phyloP scores from a whole-genome alignment of 352 stramenopile genomes.

The Phytophthora ohioensis region DNA sequence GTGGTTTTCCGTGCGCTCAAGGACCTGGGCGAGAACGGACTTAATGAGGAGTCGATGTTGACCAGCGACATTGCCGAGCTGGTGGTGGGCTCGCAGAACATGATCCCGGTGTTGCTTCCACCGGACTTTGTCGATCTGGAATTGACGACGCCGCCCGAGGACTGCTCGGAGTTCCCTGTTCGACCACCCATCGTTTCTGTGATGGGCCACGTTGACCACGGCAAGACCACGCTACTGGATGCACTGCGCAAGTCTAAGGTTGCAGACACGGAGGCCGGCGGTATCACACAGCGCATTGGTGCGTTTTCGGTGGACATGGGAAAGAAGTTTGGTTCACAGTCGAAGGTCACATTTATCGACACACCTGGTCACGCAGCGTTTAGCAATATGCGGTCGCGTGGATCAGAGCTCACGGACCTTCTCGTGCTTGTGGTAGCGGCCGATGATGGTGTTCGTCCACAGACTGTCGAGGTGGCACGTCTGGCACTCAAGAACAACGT shows the following conservation, averaged over 20 bases:
- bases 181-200: constrained; percentile 97
- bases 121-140: constrained; percentile 87
- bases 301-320: constrained; percentile 97
- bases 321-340: constrained; percentile 70
- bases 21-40: constrained; percentile 71
- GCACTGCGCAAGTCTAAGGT: constrained; percentile 92
- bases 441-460: constrained; percentile 98
- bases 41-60: constrained; percentile 79
- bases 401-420: constrained; percentile 98
- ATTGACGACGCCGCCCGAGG: constrained; percentile 60
- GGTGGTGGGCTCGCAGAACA: constrained; percentile 83
- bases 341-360: constrained; percentile 98
- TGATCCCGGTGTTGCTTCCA: constrained; percentile 86
- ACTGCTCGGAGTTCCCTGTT: constrained; percentile 75
- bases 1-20: constrained; percentile 72
- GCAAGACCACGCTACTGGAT: constrained; percentile 99
- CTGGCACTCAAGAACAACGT: constrained; percentile 96
- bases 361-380: constrained; percentile 99
- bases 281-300: constrained; percentile 99
- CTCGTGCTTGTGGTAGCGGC: constrained; percentile 98
- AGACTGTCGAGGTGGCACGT: constrained; percentile 97
- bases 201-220: constrained; percentile 99
- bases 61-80: constrained; percentile 82
- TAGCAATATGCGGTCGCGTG: constrained; percentile 96
- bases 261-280: constrained; percentile 95